Evolutionary conservation across 1,284 basidiomycete species (phyloP).

Genomic region (Bondarzewia mesenterica): DNA sequence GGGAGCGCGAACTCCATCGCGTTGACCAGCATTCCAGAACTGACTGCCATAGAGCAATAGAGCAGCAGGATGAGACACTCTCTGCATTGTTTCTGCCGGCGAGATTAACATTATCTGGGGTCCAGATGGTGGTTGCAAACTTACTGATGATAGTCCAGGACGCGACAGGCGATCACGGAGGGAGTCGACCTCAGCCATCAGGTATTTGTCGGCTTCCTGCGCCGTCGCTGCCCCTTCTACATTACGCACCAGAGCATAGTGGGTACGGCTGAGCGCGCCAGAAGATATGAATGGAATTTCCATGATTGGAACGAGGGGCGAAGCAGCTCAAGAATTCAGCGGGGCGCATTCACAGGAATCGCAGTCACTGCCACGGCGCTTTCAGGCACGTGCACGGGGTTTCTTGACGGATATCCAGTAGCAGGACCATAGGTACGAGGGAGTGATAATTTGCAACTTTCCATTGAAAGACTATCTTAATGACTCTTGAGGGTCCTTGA

Average conservation of each 20-base stretch:
- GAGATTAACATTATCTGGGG: conserved; percentile 1
- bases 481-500: no score
- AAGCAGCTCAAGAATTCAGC: no score
- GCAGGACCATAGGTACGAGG: no score
- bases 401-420: no score
- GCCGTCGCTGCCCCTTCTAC: conserved; percentile 50
- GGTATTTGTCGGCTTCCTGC: conserved; percentile 48
- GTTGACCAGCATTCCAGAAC: conserved; percentile 28
- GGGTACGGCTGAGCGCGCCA: conserved; percentile 61
- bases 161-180: conserved; percentile 42
- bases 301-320: no score
- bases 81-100: conserved; percentile 44
- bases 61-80: conserved; percentile 57
- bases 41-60: conserved; percentile 53
- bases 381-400: no score
- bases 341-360: no score
- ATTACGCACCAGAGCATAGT: conserved; percentile 64
- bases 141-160: conserved; percentile 41
- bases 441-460: no score
- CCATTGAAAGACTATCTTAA: no score
- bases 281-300: conserved; percentile 68
- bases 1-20: conserved; percentile 59
- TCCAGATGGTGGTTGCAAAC: conserved; percentile 20
- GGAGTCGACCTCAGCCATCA: conserved; percentile 49
- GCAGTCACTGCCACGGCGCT: no score